These are phyloP conservation scores for Leccinum uliginosum DNA, from an alignment of 768 basidiomycete species.

Conservation along the genomic window DNA sequence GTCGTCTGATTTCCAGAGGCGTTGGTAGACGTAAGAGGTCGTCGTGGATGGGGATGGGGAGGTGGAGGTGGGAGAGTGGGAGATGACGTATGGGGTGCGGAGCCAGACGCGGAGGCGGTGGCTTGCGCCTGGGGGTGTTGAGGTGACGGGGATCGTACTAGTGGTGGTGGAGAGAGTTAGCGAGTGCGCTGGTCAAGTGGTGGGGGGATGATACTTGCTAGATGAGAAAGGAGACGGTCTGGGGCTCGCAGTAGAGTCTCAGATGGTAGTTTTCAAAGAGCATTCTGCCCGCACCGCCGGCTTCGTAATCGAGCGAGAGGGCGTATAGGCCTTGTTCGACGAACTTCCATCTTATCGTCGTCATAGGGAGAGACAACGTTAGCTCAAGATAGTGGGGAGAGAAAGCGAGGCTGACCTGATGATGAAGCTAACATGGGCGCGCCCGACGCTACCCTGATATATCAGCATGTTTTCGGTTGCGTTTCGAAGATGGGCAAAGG, in stretches of 20 bases:
- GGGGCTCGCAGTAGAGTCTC: conserved; percentile 51
- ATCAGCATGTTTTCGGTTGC: conserved; percentile 42
- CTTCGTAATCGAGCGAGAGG: conserved; percentile 62
- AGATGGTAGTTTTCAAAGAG: conserved; percentile 53
- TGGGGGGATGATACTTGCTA: conserved; percentile 40
- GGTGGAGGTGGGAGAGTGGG: conserved; percentile 19
- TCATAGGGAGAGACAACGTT: neutral
- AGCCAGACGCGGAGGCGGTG: conserved; percentile 66
- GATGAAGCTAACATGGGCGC: conserved; percentile 52
- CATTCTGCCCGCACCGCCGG: conserved; percentile 52
- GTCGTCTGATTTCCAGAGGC: conserved; percentile 59
- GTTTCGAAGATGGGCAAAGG: conserved; percentile 47
- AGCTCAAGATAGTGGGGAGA: neutral
- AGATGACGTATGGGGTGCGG: conserved; percentile 34
- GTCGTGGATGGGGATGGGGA: conserved; percentile 30
- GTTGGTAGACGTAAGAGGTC: conserved; percentile 57
- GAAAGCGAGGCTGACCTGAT: conserved; percentile 36
- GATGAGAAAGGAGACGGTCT: conserved; percentile 51
- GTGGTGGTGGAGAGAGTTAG: neutral
- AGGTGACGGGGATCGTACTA: conserved; percentile 55
- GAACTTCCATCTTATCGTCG: conserved; percentile 47
- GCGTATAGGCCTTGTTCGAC: conserved; percentile 43
- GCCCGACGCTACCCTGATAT: conserved; percentile 55
- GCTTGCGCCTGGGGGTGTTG: conserved; percentile 51
- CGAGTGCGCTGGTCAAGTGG: neutral